Evolutionary conservation across 768 basidiomycete species (phyloP).

Genomic region (Austroboletus eburneus): DNA sequence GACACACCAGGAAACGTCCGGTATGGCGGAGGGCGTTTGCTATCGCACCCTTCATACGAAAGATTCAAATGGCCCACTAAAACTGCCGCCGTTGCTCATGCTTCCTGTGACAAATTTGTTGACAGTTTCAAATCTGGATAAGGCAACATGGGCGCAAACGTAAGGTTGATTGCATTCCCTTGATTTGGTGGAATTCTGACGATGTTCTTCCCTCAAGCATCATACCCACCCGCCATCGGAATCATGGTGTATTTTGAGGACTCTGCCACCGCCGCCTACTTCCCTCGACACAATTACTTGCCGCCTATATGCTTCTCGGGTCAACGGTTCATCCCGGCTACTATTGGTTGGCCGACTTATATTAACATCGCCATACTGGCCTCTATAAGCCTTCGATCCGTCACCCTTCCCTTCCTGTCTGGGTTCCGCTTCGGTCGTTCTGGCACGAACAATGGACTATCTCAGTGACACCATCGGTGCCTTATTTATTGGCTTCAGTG

Average conservation of each 20-base stretch:
- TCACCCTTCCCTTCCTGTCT: background rate
- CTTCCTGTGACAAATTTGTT: background rate
- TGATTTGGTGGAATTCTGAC: slow-evolving; percentile 2
- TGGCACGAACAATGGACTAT: slow-evolving; percentile 14
- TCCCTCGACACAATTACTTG: background rate
- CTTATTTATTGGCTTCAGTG: slow-evolving; percentile 53
- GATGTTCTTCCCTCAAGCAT: slow-evolving; percentile 3
- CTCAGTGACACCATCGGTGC: slow-evolving; percentile 56
- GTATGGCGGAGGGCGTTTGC: no score
- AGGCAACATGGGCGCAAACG: background rate
- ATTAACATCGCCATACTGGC: slow-evolving; percentile 1
- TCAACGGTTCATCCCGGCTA: slow-evolving; percentile 6
- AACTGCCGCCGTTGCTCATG: background rate
- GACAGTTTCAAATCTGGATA: slow-evolving; percentile 5
- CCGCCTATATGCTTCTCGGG: slow-evolving; percentile 8
- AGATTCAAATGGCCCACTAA: background rate
- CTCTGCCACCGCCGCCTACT: background rate
- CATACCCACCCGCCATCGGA: background rate
- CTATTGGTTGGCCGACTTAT: slow-evolving; percentile 6
- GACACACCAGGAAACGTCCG: no score
- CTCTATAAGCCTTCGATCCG: background rate
- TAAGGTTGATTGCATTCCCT: slow-evolving; percentile 5
- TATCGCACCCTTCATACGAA: background rate
- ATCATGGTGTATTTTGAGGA: background rate
- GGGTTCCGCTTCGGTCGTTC: background rate